Base-by-base conservation (phyloP, 1,284 basidiomycete species). In the Apiotrichum sp. region DNA sequence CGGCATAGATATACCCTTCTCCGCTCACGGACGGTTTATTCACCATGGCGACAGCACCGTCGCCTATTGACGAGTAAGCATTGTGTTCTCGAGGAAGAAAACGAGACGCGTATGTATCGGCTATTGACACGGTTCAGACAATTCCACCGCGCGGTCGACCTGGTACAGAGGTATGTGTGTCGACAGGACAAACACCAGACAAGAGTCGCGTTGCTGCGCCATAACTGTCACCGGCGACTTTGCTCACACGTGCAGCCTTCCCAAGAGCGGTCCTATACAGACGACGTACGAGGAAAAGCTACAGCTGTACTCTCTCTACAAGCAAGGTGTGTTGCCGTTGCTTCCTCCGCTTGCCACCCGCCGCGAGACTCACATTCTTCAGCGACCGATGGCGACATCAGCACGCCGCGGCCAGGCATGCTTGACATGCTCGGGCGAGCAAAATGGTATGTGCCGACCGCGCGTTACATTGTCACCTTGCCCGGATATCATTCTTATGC, bases 241-340 rank as follows among this genome's bases (percentile, higher is more conserved):
- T 36, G 35, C 35, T 36, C 11, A 36, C 35, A 36, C 35, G 35
- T 36, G 35, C 47, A 79, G 78, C 58, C 78, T 98, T 22, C 93
- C 93, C 1, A 95, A 95, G 79, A 88, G 86, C 9, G 93, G 95
- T 0, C 91, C 93, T 42, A 93, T 97, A 63, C 93, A 97, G 77
- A 97, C 93, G 0, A 89, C 85, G 53, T 98, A 97, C 74, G 93
- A 97, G 66, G 93, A 97, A 74, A 98, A 98, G 74, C 79, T 98
- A 8, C 84, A 86, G 14, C 89, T 98, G 82, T 98, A 98, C 73
- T 91, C 90, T 85, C 79, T 93, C 66, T 93, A 90, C 75, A 93
- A 93, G 75, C 91, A 95, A 84, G 89, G 90, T 92, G 49, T 45
- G 73, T 51, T 6, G 6, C 11, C 11, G 6, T 11, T 36, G 35